Evolutionary conservation across 106 monocot species (phyloP).

Genomic region (Dendrobium huoshanense): DNA sequence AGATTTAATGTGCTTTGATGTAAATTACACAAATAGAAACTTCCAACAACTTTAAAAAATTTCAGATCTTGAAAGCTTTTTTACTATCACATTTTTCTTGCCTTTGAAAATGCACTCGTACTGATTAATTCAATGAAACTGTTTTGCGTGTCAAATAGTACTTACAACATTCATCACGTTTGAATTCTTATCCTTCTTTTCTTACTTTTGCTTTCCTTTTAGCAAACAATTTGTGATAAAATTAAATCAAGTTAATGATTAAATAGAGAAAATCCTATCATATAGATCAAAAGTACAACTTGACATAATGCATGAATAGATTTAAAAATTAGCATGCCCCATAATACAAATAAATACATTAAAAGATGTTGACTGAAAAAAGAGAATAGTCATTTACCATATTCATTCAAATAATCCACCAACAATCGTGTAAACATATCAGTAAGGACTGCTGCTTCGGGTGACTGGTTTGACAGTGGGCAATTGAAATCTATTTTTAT

Average conservation of each 20-base stretch:
- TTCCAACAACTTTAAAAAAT: background rate
- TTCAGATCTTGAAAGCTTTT: background rate
- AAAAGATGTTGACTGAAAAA: background rate
- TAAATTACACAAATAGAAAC: background rate
- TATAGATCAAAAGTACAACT: background rate
- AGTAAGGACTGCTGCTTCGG: slow-evolving; percentile 79
- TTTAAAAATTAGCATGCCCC: background rate
- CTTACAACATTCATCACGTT: too few species aligned
- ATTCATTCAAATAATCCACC: slow-evolving; percentile 88
- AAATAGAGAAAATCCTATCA: background rate
- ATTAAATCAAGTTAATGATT: too few species aligned
- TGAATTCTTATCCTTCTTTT: too few species aligned
- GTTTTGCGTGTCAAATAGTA: too few species aligned
- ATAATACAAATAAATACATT: background rate
- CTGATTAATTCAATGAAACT: too few species aligned
- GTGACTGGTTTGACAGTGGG: slow-evolving; percentile 68
- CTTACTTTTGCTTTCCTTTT: too few species aligned
- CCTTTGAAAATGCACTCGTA: too few species aligned
- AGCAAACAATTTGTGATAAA: too few species aligned
- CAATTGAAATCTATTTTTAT: slow-evolving; percentile 80
- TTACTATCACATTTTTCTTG: background rate
- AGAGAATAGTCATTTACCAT: slow-evolving; percentile 44
- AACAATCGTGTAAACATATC: slow-evolving; percentile 72
- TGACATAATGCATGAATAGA: background rate
- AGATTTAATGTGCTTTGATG: too few species aligned